Base-by-base conservation (phyloP, 2,329 filamentous ascomycete species). In the Colletotrichum lupini region DNA sequence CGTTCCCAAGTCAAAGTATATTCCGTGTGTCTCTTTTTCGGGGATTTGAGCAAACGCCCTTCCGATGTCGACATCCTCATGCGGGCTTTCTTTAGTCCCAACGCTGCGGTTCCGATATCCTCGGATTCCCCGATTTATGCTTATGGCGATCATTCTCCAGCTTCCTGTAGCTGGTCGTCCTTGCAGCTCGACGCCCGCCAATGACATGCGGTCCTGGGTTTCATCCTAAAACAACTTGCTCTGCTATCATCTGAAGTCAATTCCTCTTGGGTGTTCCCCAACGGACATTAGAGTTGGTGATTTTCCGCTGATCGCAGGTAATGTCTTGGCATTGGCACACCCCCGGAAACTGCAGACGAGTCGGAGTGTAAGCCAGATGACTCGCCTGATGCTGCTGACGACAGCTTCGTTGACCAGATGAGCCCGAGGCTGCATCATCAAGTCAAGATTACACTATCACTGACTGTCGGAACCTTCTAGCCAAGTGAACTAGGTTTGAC, bases 181-280 rank as follows among this genome's bases (percentile, higher is more conserved):
- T 24, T 32, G 26, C n/a, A 26, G 24, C 19, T 49, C 42, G 19
- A 49, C 42, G 42, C 42, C 26, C 7, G 42, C 60, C 26, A 12
- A 24, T n/a, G 24, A 52, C 5, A 9, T 46, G 6, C 11, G 19
- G 4, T 22, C 14, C 14, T 26, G 24, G 9, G 63, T 57, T 66
- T 58, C 63, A 66, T 57, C 62, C 53, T 46, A 66, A 66, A 66
- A 66, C 53, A 32, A 16, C 24, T n/a, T 49, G 19, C 24, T 66
- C 63, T 42, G 24, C 53, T 12, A 57, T 58, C 53, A 42, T 19
- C 19, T 22, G 32, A 66, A 58, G 16, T 42, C n/a, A 24, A 7
- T 49, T 24, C 2, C 11, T 14, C 4, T 14, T 42, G 9, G 24
- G 35, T 4, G 30, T 22, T 32, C 11, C 28, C 26, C 42, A 16